These are phyloP conservation scores for Pseudocohnilembus persalinus DNA, from an alignment of 169 alveolate species.

Conservation along the genomic window DNA sequence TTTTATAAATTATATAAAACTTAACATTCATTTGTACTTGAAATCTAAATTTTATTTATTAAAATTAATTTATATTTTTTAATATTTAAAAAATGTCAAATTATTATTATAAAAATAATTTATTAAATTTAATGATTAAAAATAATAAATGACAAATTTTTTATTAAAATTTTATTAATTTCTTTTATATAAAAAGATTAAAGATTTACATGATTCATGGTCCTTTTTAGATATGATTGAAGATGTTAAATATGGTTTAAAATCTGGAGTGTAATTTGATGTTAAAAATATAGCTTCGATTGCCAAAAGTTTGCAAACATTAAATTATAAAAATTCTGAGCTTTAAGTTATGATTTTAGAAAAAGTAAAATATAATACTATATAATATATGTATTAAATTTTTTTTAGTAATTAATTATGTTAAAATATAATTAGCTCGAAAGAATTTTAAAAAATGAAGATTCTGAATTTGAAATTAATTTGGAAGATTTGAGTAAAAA, in stretches of 20 bases:
- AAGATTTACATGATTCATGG: background rate
- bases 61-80: too few relatives aligned
- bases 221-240: background rate
- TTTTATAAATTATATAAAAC: too few relatives aligned
- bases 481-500: background rate
- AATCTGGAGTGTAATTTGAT: background rate
- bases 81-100: too few relatives aligned
- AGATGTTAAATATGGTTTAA: background rate
- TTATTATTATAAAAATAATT: too few relatives aligned
- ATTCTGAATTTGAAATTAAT: background rate
- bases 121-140: too few relatives aligned
- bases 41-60: too few relatives aligned
- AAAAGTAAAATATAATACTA: background rate
- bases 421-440: background rate
- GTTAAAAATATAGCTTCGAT: background rate
- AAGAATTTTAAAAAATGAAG: background rate
- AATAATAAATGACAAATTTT: too few relatives aligned
- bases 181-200: too few relatives aligned
- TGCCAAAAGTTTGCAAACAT: background rate
- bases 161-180: too few relatives aligned
- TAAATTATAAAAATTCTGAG: background rate
- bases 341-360: background rate
- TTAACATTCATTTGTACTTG: too few relatives aligned
- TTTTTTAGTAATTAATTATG: background rate
- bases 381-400: too few relatives aligned